These are phyloP conservation scores for Micromonas pusilla DNA, from an alignment of 139 green algal genomes.

Conservation along the genomic window DNA sequence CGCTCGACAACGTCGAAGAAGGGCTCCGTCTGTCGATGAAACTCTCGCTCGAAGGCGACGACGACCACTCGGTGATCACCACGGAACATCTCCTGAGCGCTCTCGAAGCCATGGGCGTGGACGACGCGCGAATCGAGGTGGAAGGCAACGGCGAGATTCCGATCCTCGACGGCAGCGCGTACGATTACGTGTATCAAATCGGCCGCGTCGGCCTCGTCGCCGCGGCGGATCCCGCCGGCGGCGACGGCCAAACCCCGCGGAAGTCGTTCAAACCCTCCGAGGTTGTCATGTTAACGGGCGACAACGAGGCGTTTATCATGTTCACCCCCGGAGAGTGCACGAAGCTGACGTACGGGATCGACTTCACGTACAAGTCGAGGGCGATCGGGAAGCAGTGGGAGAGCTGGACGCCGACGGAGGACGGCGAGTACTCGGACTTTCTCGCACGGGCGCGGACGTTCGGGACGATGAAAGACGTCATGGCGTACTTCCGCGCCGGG, in stretches of 20 bases:
- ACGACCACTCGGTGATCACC: conserved; percentile 28
- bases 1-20: not conserved
- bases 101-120: conserved; percentile 70
- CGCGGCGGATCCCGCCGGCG: not conserved
- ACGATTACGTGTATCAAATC: conserved; percentile 52
- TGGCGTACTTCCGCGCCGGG: conserved; percentile 33
- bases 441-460: conserved; percentile 56
- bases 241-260: not conserved
- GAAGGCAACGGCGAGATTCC: conserved; percentile 63
- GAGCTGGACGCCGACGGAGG: conserved; percentile 55
- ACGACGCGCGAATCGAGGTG: conserved; percentile 74
- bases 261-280: conserved; percentile 33
- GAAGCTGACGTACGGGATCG: conserved; percentile 50
- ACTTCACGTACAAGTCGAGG: conserved; percentile 40
- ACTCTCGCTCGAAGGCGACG: not conserved
- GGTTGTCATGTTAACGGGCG: conserved; percentile 45
- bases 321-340: conserved; percentile 52
- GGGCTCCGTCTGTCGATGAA: not conserved
- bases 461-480: conserved; percentile 37
- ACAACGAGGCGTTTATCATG: conserved; percentile 61
- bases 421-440: conserved; percentile 51
- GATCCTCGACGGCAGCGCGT: conserved; percentile 67
- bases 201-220: conserved; percentile 34
- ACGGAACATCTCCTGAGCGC: conserved; percentile 67
- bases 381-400: conserved; percentile 79